Percentiles rank a stretch among this genome's conserved stretches.
Evolutionary conservation across 352 stramenopile species (phyloP).

Genomic region (Phytophthora sojae): DNA sequence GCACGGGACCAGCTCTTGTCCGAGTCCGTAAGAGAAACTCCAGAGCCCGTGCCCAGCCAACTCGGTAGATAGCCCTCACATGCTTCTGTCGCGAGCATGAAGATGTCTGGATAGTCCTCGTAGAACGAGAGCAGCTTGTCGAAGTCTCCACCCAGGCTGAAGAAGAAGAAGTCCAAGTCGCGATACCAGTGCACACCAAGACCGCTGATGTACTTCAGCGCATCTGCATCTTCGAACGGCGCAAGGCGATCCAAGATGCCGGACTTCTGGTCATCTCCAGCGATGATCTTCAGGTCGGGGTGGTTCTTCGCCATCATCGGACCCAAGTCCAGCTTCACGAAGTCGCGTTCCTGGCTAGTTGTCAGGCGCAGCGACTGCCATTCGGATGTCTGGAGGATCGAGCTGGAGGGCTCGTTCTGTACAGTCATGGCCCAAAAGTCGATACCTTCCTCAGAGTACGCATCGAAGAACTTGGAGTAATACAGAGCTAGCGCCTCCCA

Average conservation of each 20-base stretch:
- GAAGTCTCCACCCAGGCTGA: slow-evolving; percentile 49
- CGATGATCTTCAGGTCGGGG: slow-evolving; percentile 85
- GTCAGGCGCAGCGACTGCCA: slow-evolving; percentile 72
- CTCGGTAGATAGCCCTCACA: slow-evolving; percentile 66
- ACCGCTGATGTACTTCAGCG: slow-evolving; percentile 76
- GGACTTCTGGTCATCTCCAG: slow-evolving; percentile 87
- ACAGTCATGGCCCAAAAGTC: slow-evolving; percentile 83
- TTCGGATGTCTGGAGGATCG: slow-evolving; percentile 44
- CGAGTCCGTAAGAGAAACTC: slow-evolving; percentile 45
- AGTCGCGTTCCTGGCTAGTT: slow-evolving; percentile 54
- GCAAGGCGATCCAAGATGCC: slow-evolving; percentile 50
- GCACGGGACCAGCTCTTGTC: slow-evolving; percentile 62
- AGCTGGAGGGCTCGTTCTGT: slow-evolving; percentile 80
- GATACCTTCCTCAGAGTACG: slow-evolving; percentile 81
- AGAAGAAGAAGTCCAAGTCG: slow-evolving; percentile 60
- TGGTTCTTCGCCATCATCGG: slow-evolving; percentile 69
- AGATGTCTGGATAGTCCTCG: slow-evolving; percentile 63
- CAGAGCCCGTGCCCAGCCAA: slow-evolving; percentile 54
- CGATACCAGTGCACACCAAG: slow-evolving; percentile 90
- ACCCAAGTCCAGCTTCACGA: slow-evolving; percentile 83
- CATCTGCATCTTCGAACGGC: slow-evolving; percentile 54
- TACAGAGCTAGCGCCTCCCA: slow-evolving; percentile 87
- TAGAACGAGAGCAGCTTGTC: slow-evolving; percentile 54
- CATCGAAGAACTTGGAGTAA: slow-evolving; percentile 88
- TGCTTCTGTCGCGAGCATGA: slow-evolving; percentile 84